Evolutionary conservation across 768 basidiomycete genomes (phyloP), one percentile per base, ranked within the genome.

Genomic region (Kwoniella sp.): DNA sequence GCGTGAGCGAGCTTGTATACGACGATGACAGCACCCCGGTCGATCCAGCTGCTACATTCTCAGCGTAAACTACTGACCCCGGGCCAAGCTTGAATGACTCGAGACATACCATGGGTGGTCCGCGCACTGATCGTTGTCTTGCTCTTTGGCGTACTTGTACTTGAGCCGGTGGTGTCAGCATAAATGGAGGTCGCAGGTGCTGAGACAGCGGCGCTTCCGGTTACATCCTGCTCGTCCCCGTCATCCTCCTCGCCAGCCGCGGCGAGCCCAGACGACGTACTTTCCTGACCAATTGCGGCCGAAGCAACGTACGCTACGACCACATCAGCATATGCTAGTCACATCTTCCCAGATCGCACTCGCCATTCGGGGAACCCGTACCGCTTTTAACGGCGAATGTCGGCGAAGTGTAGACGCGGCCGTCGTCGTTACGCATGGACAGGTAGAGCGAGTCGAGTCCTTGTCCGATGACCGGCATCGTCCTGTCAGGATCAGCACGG

Each of bases 401-500:
- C 19, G 52, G 52, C 11, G 52, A 54, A 17, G 27, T 42, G 32
- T 43, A 32, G 19, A 31, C n/a, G 28, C 38, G n/a, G 27, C 42
- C 42, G 25, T 31, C 50, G 37, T 52, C 42, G n/a, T 19, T n/a
- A 29, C 33, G 46, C 42, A 54, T 45, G 2, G 52, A 46, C 10
- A 54, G 38, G 39, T 46, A 47, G 1, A 54, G 39, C 27, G 31
- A 29, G 28, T 43, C 37, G 19, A 54, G 46, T 19, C 36, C 37
- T 22, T 54, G 37, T 15, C 38, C 46, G 36, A 54, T 47, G 36
- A 47, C 37, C 38, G 52, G 52, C 52, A 54, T 54, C 28, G 45
- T 54, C 38, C 52, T 54, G 29, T 23, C 11, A 15, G 5, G 22
- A 17, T 22, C 37, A 22, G 19, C 19, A 38, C 19, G 19, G 9